Percentiles rank a stretch among this genome's conserved stretches.
Conservation (phyloP, 2,329 filamentous ascomycete species). For the Coniochaeta ligniaria region DNA sequence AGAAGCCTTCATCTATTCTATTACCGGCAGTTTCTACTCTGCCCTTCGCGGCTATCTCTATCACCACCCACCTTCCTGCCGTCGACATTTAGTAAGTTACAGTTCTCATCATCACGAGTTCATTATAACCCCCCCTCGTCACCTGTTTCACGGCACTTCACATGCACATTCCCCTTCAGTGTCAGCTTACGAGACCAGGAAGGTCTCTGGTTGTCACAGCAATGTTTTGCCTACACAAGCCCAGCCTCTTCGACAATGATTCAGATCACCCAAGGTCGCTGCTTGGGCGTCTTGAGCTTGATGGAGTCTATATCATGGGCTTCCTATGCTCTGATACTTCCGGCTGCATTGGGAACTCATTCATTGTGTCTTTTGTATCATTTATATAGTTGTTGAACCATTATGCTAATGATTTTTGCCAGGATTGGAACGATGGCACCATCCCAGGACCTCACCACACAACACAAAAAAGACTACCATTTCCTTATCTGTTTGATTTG, state of each 20-base stretch:
- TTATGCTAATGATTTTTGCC: background rate
- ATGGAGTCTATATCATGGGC: background rate
- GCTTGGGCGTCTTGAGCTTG: no score
- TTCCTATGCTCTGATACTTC: background rate
- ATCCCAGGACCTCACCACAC: background rate
- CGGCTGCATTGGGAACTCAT: background rate
- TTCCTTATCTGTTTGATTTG: background rate
- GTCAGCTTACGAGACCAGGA: background rate
- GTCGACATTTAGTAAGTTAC: background rate
- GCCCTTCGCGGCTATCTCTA: background rate
- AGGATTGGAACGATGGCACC: background rate
- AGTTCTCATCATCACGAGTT: background rate
- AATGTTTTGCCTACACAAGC: no score
- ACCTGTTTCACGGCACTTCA: background rate
- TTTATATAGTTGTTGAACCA: background rate
- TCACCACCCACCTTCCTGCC: background rate
- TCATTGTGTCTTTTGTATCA: background rate
- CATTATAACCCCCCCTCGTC: background rate
- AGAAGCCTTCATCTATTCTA: no score
- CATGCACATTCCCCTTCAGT: background rate
- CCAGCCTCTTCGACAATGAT: no score
- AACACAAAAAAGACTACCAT: background rate
- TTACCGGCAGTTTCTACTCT: background rate
- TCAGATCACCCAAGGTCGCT: background rate
- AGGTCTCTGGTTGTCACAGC: background rate